Percentiles rank a stretch among this genome's conserved stretches.
Evolutionary conservation across 2,329 filamentous ascomycete species (phyloP).

Genomic region (Beauveria australis): DNA sequence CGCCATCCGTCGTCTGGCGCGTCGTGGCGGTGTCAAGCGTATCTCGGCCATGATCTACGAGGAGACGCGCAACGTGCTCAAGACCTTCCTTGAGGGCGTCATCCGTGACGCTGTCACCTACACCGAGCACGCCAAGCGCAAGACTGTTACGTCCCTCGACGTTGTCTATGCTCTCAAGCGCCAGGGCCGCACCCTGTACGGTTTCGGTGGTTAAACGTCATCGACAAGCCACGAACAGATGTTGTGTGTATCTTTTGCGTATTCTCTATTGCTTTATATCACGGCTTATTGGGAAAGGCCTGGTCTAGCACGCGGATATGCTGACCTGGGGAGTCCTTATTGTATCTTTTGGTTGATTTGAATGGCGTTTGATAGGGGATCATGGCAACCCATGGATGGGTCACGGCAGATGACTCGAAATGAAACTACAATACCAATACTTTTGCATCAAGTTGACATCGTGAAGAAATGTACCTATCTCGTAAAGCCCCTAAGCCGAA

Average conservation of each 20-base stretch:
- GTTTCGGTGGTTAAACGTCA: constrained; percentile 61
- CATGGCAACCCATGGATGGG: constrained; percentile 9
- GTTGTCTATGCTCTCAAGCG: constrained; percentile 53
- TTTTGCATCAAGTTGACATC: not conserved
- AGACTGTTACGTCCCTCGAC: constrained; percentile 58
- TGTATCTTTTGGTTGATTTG: constrained; percentile 1
- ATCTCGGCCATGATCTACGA: constrained; percentile 86
- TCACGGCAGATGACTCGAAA: constrained; percentile 26
- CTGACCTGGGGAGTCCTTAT: not conserved
- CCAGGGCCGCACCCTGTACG: constrained; percentile 63
- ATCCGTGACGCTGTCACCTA: constrained; percentile 63
- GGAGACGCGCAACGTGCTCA: constrained; percentile 61
- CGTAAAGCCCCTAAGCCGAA: not conserved
- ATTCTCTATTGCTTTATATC: constrained; percentile 12
- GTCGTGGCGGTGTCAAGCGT: constrained; percentile 99
- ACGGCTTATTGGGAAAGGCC: constrained; percentile 10
- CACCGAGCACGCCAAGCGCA: constrained; percentile 64
- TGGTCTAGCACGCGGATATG: constrained; percentile 1
- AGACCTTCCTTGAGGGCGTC: constrained; percentile 61
- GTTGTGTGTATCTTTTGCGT: not conserved
- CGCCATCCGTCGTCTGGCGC: constrained; percentile 94
- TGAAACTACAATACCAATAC: constrained; percentile 9
- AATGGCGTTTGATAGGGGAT: constrained; percentile 8
- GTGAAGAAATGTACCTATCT: not conserved
- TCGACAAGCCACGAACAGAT: constrained; percentile 48